phyloP scores from a whole-genome alignment of 805 yeast species.

The Suhomyces prunicola region DNA sequence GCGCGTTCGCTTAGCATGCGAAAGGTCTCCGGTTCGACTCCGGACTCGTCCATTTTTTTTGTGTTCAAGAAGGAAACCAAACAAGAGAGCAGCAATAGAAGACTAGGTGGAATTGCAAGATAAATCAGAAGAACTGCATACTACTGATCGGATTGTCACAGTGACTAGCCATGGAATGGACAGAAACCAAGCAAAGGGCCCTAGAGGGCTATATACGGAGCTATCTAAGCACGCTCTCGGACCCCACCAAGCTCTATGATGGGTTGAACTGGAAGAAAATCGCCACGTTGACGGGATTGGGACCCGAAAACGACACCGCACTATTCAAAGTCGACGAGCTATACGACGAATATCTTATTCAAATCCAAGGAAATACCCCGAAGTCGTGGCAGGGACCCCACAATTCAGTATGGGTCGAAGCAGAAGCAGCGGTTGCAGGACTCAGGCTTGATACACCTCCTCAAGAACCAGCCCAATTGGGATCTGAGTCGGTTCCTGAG shows the following conservation, averaged over 20 bases:
- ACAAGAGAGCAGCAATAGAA: neutral
- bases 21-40: conserved; percentile 48
- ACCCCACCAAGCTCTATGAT: conserved; percentile 13
- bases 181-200: conserved; percentile 11
- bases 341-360: conserved; percentile 12
- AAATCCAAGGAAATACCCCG: neutral
- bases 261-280: conserved; percentile 18
- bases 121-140: no score
- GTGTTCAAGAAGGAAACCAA: neutral
- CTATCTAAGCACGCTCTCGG: conserved; percentile 10
- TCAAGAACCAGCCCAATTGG: neutral
- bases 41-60: conserved; percentile 38
- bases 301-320: conserved; percentile 13
- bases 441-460: neutral
- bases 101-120: neutral
- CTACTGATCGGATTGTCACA: neutral
- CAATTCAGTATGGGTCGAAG: neutral
- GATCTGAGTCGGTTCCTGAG: neutral
- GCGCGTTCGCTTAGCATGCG: conserved; percentile 51
- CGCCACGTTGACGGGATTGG: conserved; percentile 13
- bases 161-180: conserved; percentile 12
- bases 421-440: neutral
- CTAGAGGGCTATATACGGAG: conserved; percentile 6
- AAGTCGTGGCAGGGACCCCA: neutral
- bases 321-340: conserved; percentile 20